Evolutionary conservation across 1,284 basidiomycete species (phyloP), one percentile per base, ranked within the genome.

Genomic region (Sporisorium iseilematis-ciliati): DNA sequence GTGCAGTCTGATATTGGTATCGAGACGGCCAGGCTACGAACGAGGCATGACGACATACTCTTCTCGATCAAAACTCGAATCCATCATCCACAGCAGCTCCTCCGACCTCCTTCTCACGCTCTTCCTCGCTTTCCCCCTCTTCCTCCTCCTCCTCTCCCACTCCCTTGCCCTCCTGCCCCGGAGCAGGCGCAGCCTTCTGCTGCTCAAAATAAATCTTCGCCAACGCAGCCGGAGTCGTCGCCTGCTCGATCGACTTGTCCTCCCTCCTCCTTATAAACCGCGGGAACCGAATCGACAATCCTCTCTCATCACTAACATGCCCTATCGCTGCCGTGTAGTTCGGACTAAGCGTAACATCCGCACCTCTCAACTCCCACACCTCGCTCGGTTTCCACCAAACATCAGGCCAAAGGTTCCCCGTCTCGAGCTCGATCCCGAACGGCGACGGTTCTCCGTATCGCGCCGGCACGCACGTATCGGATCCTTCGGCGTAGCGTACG

Each of bases 251-350:
- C 29, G 64, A 35, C 64, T 82, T 82, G 53, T 84, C 82, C 68
- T 53, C 77, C 26, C 83, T 59, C 42, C 64, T 38, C 57, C 74
- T 80, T 52, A 87, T 80, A 72, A 87, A 87, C 3, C 86, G 66
- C 20, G 86, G 86, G 65, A 87, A 87, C 7, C 86, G 80, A 18
- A 87, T 61, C 20, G 80, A 83, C 10, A 86, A 68, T 7, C 95
- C 95, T 45, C 92, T 88, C 69, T 88, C 87, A 4, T 87, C 87
- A 20, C 91, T 90, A 12, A 57, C 59, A 79, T 92, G 88, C 4
- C 91, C 91, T 50, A 89, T 87, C 0, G 92, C 93, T 10, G 94
- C 94, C 2, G 91, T 88, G 29, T 95, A 97, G 14, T 95, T 91
- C 0, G 94, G 95, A 57, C 93, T 95, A 43, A 94, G 86, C 0